Percentiles rank a stretch among this genome's conserved stretches.
Conservation (phyloP, 352 stramenopile genomes). For the Pilasporangium apinafurcum region DNA sequence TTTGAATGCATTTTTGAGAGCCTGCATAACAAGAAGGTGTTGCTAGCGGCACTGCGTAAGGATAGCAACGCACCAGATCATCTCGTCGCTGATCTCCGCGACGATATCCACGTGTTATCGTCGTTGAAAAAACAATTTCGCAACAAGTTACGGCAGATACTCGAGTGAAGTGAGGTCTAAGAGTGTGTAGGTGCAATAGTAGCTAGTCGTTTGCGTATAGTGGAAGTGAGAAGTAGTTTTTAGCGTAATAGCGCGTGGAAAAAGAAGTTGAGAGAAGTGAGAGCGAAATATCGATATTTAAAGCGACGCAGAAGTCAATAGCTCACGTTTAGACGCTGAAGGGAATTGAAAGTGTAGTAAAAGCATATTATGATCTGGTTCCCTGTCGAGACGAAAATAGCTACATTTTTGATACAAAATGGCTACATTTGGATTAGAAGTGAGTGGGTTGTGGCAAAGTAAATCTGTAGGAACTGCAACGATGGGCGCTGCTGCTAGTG, state of each 20-base stretch:
- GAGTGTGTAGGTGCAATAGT: too few relatives aligned
- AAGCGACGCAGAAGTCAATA: too few relatives aligned
- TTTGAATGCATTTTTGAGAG: conserved; percentile 83
- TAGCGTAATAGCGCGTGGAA: too few relatives aligned
- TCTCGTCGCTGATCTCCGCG: conserved; percentile 66
- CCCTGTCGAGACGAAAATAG: background rate
- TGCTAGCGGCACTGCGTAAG: conserved; percentile 63
- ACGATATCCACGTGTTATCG: conserved; percentile 78
- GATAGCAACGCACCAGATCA: conserved; percentile 62
- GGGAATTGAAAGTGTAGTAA: too few relatives aligned
- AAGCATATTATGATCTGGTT: background rate
- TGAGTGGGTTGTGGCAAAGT: background rate
- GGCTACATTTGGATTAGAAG: background rate
- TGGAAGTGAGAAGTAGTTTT: too few relatives aligned
- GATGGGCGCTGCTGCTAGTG: conserved; percentile 49
- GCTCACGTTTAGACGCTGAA: too few relatives aligned
- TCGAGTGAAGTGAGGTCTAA: too few relatives aligned
- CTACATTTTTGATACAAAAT: background rate
- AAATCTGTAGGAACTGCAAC: conserved; percentile 2
- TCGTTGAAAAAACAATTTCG: conserved; percentile 75
- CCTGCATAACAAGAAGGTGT: conserved; percentile 81
- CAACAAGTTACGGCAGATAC: conserved; percentile 60
- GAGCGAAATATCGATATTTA: too few relatives aligned
- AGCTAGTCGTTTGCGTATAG: too few relatives aligned
- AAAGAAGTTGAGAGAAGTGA: too few relatives aligned